Percentiles rank a stretch among this genome's conserved stretches.
Evolutionary conservation across 2,329 filamentous ascomycete species (phyloP).

Genomic region (Dichotomopilus funicola): DNA sequence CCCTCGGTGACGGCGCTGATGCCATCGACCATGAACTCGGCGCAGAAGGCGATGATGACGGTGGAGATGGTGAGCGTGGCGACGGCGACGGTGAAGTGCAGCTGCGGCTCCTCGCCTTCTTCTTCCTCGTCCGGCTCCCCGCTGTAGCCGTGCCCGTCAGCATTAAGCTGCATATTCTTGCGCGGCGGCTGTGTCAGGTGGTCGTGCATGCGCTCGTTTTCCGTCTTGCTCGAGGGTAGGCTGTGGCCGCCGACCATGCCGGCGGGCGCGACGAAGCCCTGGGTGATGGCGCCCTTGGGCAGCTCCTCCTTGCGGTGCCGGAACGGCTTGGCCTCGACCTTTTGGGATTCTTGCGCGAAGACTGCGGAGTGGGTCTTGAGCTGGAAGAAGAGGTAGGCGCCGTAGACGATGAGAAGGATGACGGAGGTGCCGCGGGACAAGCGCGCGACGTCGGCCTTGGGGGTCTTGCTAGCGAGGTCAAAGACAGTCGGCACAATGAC

Average conservation of each 20-base stretch:
- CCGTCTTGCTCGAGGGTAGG: constrained; percentile 16
- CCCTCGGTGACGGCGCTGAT: constrained; percentile 61
- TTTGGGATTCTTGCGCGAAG: constrained; percentile 60
- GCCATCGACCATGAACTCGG: constrained; percentile 69
- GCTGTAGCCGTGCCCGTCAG: constrained; percentile 61
- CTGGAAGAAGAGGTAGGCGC: constrained; percentile 65
- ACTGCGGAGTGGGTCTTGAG: constrained; percentile 36
- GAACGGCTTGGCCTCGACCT: constrained; percentile 57
- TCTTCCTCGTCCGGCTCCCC: constrained; percentile 65
- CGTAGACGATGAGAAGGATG: constrained; percentile 71
- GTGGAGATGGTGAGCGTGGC: constrained; percentile 39
- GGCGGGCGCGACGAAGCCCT: constrained; percentile 36
- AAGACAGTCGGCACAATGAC: constrained; percentile 90
- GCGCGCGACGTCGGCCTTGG: constrained; percentile 45
- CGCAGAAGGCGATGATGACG: constrained; percentile 72
- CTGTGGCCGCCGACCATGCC: constrained; percentile 28
- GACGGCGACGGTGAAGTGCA: constrained; percentile 66
- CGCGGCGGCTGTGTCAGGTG: constrained; percentile 36
- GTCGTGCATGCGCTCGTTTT: constrained; percentile 40
- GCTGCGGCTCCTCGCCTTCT: constrained; percentile 66
- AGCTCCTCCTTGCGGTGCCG: constrained; percentile 27
- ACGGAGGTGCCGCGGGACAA: constrained; percentile 57
- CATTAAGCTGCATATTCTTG: constrained; percentile 17
- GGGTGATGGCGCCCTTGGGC: constrained; percentile 32
- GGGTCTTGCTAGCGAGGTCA: constrained; percentile 43